These are phyloP conservation scores for Gloeostereum incarnatum DNA, from an alignment of 768 basidiomycete species.

Conservation along the genomic window DNA sequence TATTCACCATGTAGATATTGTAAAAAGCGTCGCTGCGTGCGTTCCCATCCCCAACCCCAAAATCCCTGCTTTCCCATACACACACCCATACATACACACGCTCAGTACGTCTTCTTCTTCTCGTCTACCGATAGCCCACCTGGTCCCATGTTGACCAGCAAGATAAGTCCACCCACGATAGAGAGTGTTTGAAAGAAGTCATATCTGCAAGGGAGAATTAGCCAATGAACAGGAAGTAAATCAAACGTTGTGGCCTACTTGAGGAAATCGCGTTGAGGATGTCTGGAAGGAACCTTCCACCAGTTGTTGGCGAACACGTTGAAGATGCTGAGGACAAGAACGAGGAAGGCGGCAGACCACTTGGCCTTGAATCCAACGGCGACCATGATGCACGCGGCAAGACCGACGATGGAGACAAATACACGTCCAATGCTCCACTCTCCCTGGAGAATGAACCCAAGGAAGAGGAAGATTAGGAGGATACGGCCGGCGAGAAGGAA, in stretches of 20 bases:
- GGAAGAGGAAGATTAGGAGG: conserved; percentile 97
- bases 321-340: conserved; percentile 85
- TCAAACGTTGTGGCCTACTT: conserved; percentile 46
- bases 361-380: conserved; percentile 99
- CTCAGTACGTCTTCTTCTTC: conserved; percentile 92
- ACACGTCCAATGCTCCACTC: conserved; percentile 82
- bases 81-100: no score
- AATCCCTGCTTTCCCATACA: no score
- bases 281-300: conserved; percentile 89
- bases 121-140: conserved; percentile 97
- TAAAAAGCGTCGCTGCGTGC: no score
- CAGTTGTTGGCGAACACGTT: conserved; percentile 99
- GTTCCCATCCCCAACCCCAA: background rate
- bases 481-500: conserved; percentile 97
- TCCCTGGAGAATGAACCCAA: conserved; percentile 94
- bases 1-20: no score
- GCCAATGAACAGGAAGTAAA: conserved; percentile 4
- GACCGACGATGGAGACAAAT: conserved; percentile 81
- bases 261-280: conserved; percentile 96
- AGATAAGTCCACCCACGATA: conserved; percentile 94
- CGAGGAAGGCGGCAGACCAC: conserved; percentile 95
- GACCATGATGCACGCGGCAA: conserved; percentile 91
- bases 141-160: conserved; percentile 97
- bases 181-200: conserved; percentile 99
- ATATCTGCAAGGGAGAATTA: conserved; percentile 47